These are phyloP conservation scores for Candida ipomoeae DNA, from an alignment of 805 yeast genomes.

Conservation along the genomic window DNA sequence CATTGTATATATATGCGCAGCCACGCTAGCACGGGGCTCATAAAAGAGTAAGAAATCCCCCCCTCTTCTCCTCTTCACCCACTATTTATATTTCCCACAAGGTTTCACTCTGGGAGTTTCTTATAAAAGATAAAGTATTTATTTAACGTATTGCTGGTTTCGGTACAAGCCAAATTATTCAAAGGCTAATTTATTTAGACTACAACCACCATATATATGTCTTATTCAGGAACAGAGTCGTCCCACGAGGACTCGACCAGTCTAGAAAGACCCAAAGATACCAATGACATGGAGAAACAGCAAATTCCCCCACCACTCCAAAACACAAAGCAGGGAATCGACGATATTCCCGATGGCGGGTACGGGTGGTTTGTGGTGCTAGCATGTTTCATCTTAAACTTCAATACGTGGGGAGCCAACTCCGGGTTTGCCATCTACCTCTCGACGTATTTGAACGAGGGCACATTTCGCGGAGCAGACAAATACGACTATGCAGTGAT, in stretches of 20 bases:
- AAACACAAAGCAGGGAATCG: neutral
- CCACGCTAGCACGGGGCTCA: neutral
- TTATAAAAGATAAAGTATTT: no score
- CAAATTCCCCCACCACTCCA: neutral
- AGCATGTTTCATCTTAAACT: slow-evolving; percentile 48
- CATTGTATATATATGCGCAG: neutral
- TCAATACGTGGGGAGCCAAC: slow-evolving; percentile 72
- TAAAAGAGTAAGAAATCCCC: no score
- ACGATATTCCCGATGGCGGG: slow-evolving; percentile 49
- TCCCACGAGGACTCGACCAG: neutral
- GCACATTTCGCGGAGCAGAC: slow-evolving; percentile 49
- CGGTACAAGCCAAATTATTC: no score
- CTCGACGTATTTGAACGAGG: slow-evolving; percentile 49
- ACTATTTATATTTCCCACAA: no score
- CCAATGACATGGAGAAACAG: neutral
- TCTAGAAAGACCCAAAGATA: neutral
- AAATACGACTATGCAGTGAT: slow-evolving; percentile 60
- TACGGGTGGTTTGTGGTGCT: slow-evolving; percentile 62
- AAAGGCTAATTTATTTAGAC: no score
- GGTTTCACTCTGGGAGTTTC: no score
- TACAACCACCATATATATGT: no score
- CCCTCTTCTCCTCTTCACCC: no score
- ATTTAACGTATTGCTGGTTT: no score
- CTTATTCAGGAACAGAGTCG: neutral
- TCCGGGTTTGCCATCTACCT: slow-evolving; percentile 63